Conservation (phyloP, 2,329 filamentous ascomycete species). For the Aspergillus spinulosporus region DNA sequence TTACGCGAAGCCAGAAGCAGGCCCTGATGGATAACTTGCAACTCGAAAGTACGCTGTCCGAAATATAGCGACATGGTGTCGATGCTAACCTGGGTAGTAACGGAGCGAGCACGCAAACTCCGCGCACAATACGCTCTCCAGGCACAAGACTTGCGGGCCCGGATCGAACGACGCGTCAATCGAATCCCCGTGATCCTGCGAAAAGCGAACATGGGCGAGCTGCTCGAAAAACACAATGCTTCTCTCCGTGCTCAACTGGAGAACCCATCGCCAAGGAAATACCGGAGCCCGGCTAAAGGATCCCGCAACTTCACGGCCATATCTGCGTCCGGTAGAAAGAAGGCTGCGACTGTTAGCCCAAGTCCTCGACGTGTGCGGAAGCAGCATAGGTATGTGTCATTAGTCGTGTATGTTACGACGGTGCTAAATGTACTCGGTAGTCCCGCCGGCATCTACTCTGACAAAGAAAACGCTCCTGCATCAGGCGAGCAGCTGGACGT, state of each 20-base stretch:
- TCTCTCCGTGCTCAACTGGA: conserved; percentile 29
- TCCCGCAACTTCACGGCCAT: conserved; percentile 32
- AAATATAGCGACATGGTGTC: conserved; percentile 6
- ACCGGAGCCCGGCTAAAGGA: conserved; percentile 32
- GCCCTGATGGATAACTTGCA: conserved; percentile 86
- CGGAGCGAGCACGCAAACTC: conserved; percentile 81
- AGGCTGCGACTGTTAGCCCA: conserved; percentile 29
- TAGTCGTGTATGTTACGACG: neutral
- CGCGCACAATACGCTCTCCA: conserved; percentile 87
- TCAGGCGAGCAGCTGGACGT: conserved; percentile 44
- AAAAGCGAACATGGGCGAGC: conserved; percentile 77
- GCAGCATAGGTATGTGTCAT: conserved; percentile 33
- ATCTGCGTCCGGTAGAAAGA: conserved; percentile 30
- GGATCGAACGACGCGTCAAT: conserved; percentile 91
- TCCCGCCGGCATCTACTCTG: conserved; percentile 61
- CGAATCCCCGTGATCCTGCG: conserved; percentile 80
- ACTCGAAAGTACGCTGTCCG: conserved; percentile 68
- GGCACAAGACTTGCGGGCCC: conserved; percentile 77
- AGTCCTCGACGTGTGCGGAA: conserved; percentile 33
- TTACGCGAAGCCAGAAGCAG: conserved; percentile 75
- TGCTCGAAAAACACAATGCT: conserved; percentile 58
- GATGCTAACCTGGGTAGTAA: conserved; percentile 58
- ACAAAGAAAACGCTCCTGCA: conserved; percentile 71
- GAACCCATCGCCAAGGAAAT: conserved; percentile 34
- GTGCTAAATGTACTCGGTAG: conserved; percentile 43